These are phyloP conservation scores for Talaromyces verruculosus DNA, from an alignment of 2,329 filamentous ascomycete genomes.

Conservation along the genomic window DNA sequence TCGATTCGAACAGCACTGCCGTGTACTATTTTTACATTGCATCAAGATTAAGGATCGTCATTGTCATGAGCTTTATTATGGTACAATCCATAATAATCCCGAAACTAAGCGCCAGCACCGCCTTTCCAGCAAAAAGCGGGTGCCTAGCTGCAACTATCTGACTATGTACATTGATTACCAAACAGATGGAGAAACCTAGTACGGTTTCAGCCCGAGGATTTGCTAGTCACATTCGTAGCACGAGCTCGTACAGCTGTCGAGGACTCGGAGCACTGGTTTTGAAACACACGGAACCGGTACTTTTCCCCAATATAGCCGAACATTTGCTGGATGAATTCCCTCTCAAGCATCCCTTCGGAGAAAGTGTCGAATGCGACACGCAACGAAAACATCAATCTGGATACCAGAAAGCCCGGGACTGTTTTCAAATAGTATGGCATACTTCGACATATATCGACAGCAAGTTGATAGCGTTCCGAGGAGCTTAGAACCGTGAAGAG, in stretches of 20 bases:
- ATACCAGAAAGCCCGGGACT: constrained; percentile 30
- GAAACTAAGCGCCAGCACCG: background rate
- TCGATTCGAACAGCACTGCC: background rate
- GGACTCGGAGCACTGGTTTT: constrained; percentile 27
- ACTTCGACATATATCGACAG: constrained; percentile 34
- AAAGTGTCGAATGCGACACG: constrained; percentile 32
- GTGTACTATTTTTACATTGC: background rate
- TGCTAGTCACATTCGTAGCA: background rate
- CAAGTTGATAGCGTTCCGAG: constrained; percentile 30
- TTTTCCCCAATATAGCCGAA: constrained; percentile 29
- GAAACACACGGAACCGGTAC: constrained; percentile 28
- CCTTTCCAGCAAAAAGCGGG: background rate
- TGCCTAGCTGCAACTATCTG: background rate
- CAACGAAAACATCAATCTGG: constrained; percentile 33
- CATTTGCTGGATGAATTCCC: constrained; percentile 28
- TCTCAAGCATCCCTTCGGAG: constrained; percentile 30
- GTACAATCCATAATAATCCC: background rate
- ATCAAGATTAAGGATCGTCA: background rate
- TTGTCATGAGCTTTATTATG: background rate
- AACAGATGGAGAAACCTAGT: background rate
- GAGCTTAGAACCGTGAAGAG: constrained; percentile 26
- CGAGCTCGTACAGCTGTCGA: constrained; percentile 17
- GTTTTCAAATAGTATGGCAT: constrained; percentile 31
- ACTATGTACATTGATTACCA: background rate
- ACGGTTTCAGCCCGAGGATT: background rate